Conservation (phyloP, 2,329 filamentous ascomycete species). For the Pseudohalonectria lignicola region DNA sequence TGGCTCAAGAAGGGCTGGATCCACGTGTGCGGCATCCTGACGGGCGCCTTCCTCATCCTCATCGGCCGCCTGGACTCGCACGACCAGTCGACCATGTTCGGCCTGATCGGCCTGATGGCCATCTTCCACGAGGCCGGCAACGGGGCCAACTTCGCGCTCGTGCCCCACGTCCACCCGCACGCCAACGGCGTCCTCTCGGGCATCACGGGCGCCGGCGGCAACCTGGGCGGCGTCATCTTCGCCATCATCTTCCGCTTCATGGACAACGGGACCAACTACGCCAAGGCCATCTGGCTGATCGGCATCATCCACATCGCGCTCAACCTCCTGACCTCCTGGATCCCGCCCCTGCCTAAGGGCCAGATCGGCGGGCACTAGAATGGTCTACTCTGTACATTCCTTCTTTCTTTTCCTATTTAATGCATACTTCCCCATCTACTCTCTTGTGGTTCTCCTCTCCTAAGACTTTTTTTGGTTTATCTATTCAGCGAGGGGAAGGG, state of each 20-base stretch:
- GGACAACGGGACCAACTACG: conserved; percentile 52
- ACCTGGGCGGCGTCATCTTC: conserved; percentile 77
- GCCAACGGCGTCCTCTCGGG: conserved; percentile 74
- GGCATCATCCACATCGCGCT: conserved; percentile 63
- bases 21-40: conserved; percentile 47
- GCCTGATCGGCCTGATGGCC: conserved; percentile 64
- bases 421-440: background rate
- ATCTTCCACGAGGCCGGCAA: conserved; percentile 80
- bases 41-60: conserved; percentile 49
- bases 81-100: conserved; percentile 55
- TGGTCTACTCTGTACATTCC: background rate
- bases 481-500: too few species aligned
- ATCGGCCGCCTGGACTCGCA: conserved; percentile 55
- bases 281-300: conserved; percentile 68
- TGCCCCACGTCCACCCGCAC: conserved; percentile 75
- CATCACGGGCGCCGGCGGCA: conserved; percentile 68
- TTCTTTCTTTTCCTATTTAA: too few species aligned
- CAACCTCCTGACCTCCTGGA: conserved; percentile 51
- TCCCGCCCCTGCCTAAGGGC: conserved; percentile 41
- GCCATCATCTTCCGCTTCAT: conserved; percentile 73
- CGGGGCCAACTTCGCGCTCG: conserved; percentile 75
- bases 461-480: background rate
- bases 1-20: conserved; percentile 47
- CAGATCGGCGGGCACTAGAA: conserved; percentile 34
- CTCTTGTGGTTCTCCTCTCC: background rate